Base-by-base conservation (phyloP, 257 asterid species). In the Solanum gracilifrons region DNA sequence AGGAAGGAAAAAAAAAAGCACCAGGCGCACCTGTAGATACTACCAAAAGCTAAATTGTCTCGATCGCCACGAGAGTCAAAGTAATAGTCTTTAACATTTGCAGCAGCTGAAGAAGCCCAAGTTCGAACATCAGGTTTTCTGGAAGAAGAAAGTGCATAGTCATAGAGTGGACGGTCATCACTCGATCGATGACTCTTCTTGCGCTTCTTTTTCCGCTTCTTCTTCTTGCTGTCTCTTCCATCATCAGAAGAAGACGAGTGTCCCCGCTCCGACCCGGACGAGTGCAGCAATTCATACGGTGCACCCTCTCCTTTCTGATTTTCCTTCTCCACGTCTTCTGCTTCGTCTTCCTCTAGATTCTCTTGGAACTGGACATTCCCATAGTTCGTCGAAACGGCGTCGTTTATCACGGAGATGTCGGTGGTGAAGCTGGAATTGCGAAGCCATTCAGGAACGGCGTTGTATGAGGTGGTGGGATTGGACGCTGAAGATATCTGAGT, bases 41-140 rank as follows among this genome's bases (percentile, higher is more conserved):
- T 90, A 68, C 99, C 99, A 36, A 96, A 95, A 25, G 97, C 99
- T 88, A 96, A 90, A 91, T 96, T 97, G 85, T 96, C 99, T 1
- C 91, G 95, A 89, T 97, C 98, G n/a, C 98, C 99, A 23, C 92
- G 93, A 72, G 99, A 93, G 90, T 97, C 99, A n/a, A 97, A 94
- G 94, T 93, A 97, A 88, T 96, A 97, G 21, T 92, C 98, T 51
- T 93, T 95, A 58, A 79, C 93, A 88, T 77, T 91, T 15, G 71
- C 25, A 87, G 89, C 39, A 86, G 95, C 64, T 75, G 91, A 83
- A 85, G 94, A 84, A 51, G 93, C 93, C 99, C 99, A 96, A 84
- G 90, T 92, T 58, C 89, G 90, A 86, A 92, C 94, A 82, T 92
- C 95, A 1, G 95, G 75, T 87, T 94, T 94, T 86, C 99, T 93